Base-by-base conservation (phyloP, 192 early-diverging fungal genomes). In the Glomus cerebriforme region DNA sequence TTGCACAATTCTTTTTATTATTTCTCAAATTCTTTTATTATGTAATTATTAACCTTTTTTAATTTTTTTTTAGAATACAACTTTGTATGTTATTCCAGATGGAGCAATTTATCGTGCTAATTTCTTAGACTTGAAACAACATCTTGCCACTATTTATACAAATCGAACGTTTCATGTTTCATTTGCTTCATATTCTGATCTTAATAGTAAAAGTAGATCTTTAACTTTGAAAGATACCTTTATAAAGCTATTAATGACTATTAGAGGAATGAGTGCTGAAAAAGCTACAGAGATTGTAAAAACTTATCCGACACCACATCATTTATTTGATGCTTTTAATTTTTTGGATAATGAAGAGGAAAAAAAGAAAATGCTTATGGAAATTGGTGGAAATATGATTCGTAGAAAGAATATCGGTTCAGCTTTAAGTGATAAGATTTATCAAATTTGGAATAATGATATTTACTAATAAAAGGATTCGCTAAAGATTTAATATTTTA, bases 231-330 rank as follows among this genome's bases (percentile, higher is more conserved):
- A 89, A 26, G 96, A 98, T 66, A 83, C 95, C 3, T 97, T 94
- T 84, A 82, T 92, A 49, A 86, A 92, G 59, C 94, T 98, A 89
- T 85, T 99, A 32, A 91, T 96, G 92, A 90, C 91, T 1, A 82
- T 96, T 62, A 88, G 90, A 59, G 97, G 97, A 27, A 81, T 98
- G 26, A 93, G 92, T 75, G 86, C 83, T 0, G 96, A 98, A 79
- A 97, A 97, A 82, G 98, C 96, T 0, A 59, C 85, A 34, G 85
- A 91, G n/a, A 86, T 99, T 45, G 89, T 86, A 1, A 81, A 81
- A 34, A 84, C 68, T 26, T 98, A 92, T 78, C 89, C 87, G 15
- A 98, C 96, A 1, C 90, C 92, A 62, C 71, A 82, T 19, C 82
- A 82, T 43, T 80, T 95, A 27, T 80, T 92, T 17, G 59, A 82